Evolutionary conservation across 306 rosid genomes (phyloP).

Genomic region (Cicer yamashitae): DNA sequence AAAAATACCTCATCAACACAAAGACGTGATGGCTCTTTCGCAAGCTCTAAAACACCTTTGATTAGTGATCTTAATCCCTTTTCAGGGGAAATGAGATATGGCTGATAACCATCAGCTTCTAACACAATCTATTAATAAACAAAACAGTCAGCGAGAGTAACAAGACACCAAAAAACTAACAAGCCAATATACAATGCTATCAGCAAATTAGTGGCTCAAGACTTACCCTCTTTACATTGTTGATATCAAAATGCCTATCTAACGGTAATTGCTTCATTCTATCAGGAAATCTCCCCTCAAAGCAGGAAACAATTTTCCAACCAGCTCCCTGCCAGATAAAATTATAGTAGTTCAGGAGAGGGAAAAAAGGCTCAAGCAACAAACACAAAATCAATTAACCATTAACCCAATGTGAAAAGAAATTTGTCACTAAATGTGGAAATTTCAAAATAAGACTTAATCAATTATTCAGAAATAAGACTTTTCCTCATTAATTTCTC

Average conservation of each 20-base stretch:
- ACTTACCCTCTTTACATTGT: slow-evolving; percentile 93
- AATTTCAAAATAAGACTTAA: neutral
- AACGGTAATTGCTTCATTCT: slow-evolving; percentile 94
- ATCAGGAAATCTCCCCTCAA: slow-evolving; percentile 94
- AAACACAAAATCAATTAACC: neutral
- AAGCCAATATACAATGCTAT: slow-evolving; percentile 1
- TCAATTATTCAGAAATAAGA: neutral
- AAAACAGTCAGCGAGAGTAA: slow-evolving; percentile 22
- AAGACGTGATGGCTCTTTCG: slow-evolving; percentile 95
- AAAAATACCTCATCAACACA: slow-evolving; percentile 94
- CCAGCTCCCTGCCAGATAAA: slow-evolving; percentile 84
- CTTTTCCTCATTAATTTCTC: neutral
- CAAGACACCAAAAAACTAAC: neutral
- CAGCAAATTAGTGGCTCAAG: slow-evolving; percentile 22
- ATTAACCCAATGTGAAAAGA: slow-evolving; percentile 4
- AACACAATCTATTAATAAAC: slow-evolving; percentile 74
- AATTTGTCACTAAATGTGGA: slow-evolving; percentile 25
- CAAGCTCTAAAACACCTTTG: slow-evolving; percentile 97
- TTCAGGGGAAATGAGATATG: slow-evolving; percentile 97
- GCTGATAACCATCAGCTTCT: slow-evolving; percentile 99
- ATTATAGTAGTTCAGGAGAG: slow-evolving; percentile 7
- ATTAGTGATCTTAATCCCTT: slow-evolving; percentile 96
- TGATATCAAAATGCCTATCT: slow-evolving; percentile 96
- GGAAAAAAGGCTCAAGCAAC: neutral
- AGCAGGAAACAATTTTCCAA: slow-evolving; percentile 97